phyloP scores from a whole-genome alignment of 176 grass and related monocot genomes.

The Eragrostis nindensis region DNA sequence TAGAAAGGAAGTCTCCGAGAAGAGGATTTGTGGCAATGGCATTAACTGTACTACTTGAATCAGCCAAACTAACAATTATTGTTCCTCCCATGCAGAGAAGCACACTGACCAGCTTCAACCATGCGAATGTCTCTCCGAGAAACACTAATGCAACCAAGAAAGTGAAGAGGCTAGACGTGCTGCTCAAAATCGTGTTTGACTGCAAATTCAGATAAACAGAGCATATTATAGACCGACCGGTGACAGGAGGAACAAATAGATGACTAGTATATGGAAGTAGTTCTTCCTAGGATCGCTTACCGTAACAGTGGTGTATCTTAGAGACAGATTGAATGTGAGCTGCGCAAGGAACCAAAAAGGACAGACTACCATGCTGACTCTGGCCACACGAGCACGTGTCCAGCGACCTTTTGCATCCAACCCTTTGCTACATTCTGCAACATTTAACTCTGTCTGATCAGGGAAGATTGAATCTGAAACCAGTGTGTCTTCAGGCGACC shows the following conservation, averaged over 20 bases:
- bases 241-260: conserved; percentile 18
- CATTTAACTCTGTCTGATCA: conserved; percentile 17
- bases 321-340: conserved; percentile 94
- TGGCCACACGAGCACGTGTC: conserved; percentile 80
- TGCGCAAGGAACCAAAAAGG: conserved; percentile 98
- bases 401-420: conserved; percentile 92
- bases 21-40: conserved; percentile 80
- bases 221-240: conserved; percentile 12
- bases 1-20: conserved; percentile 79
- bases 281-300: conserved; percentile 52
- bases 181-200: conserved; percentile 99
- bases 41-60: conserved; percentile 66
- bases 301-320: conserved; percentile 96
- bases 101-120: conserved; percentile 87
- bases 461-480: conserved; percentile 5
- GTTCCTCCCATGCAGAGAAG: conserved; percentile 97
- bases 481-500: conserved; percentile 24
- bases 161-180: conserved; percentile 97
- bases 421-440: conserved; percentile 42
- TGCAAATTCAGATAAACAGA: conserved; percentile 48
- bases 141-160: conserved; percentile 90
- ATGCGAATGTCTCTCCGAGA: conserved; percentile 91
- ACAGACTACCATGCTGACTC: conserved; percentile 83
- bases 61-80: conserved; percentile 88
- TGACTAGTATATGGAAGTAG: conserved; percentile 8